Evolutionary conservation across 2,329 filamentous ascomycete genomes (phyloP).

Genomic region (Lomentospora prolificans): DNA sequence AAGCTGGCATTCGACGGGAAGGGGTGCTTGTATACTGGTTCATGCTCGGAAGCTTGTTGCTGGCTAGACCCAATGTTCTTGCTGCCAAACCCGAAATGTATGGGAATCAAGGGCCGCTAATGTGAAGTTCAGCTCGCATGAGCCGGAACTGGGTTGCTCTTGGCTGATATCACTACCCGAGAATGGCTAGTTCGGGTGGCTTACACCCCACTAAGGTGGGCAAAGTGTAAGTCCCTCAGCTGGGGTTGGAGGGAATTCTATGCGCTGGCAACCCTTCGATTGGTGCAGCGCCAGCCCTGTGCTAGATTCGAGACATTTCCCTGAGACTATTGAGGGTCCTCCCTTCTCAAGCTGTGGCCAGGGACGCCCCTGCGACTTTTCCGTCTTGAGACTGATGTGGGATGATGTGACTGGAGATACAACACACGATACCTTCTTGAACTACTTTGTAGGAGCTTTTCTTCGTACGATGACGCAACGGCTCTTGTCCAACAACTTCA

Average conservation of each 20-base stretch:
- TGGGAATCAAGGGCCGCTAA: not conserved
- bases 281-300: not conserved
- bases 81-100: not conserved
- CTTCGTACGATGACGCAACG: conserved; percentile 19
- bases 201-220: not conserved
- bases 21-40: not conserved
- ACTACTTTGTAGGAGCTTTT: not conserved
- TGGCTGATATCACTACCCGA: not conserved
- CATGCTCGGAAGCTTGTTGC: not conserved
- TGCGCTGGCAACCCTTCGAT: not conserved
- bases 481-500: conserved; percentile 4
- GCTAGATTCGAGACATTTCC: too few relatives aligned
- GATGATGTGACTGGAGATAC: conserved; percentile 56
- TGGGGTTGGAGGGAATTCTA: not conserved
- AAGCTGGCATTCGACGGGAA: not conserved
- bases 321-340: too few relatives aligned
- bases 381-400: conserved; percentile 56
- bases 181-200: not conserved
- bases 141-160: not conserved
- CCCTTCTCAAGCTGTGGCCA: not conserved
- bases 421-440: conserved; percentile 5
- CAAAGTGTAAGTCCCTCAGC: not conserved
- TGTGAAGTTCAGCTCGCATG: not conserved
- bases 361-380: not conserved
- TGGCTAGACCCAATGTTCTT: not conserved